Base-by-base conservation (phyloP, 176 grass and related monocot genomes). In the Juncus effusus region DNA sequence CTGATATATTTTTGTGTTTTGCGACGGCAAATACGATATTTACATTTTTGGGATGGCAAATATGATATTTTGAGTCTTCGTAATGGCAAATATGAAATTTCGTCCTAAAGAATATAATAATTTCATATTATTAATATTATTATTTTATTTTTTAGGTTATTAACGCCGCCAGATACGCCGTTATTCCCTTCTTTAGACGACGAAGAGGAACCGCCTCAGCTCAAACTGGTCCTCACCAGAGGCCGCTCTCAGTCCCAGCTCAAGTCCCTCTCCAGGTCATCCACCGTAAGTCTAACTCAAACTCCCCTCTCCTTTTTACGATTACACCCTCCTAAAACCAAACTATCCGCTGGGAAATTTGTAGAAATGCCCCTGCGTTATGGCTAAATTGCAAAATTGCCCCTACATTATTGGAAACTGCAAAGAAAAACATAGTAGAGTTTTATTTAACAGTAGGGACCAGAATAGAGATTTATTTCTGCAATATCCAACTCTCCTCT, bases 151-250 rank as follows among this genome's bases (percentile, higher is more conserved):
- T 56, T 67, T 56, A 97, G 93, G 93, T 55, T 97, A 71, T 72
- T 97, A 70, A 92, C 93, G 75, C 93, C 93, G 44, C 93, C 88
- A 58, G 93, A 86, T 40, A 92, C 93, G 61, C 93, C 93, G 47
- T 85, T 97, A 77, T 97, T 97, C 36, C 85, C 68, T 75, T 97
- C 82, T 36, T 84, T 97, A 57, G 93, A 97, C 79, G 78, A 86
- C 15, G 85, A 77, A 60, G 82, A 87, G 54, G 76, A 79, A 45
- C 62, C 64, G 9, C 63, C 64, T 60, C 56, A 35, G 38, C 45
- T 36, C 70, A 78, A 70, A 75, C 59, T 47, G 10, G 73, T 59
- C 19, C 53, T 60, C 82, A 80, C 85, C 54, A 92, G 93, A 83
- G 88, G 88, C 6, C 87, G 93, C 71, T 19, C 44, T 47, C 44